Conservation (phyloP, 257 asterid species). For the Apocynum venetum region DNA sequence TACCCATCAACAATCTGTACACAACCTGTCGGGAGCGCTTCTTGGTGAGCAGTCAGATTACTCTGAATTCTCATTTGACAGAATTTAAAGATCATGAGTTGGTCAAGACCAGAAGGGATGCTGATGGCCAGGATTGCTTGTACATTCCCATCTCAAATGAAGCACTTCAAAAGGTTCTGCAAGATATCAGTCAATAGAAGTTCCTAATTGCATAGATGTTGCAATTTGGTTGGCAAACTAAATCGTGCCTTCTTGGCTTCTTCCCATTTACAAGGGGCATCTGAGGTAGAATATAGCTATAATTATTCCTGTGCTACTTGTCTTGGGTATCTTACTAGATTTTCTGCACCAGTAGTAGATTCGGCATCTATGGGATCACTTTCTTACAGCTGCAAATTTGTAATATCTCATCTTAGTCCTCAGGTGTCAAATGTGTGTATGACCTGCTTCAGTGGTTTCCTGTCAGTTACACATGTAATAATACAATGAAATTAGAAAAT, state of each 20-base stretch:
- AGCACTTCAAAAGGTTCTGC: constrained; percentile 69
- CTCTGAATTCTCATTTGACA: constrained; percentile 84
- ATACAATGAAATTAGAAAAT: too few relatives aligned
- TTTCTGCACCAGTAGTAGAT: background rate
- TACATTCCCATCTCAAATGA: constrained; percentile 70
- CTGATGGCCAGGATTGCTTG: constrained; percentile 86
- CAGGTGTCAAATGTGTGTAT: too few relatives aligned
- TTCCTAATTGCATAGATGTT: background rate
- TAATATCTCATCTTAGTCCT: too few relatives aligned
- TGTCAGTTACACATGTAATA: too few relatives aligned
- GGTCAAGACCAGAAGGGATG: constrained; percentile 69
- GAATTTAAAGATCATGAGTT: constrained; percentile 95
- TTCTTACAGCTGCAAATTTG: background rate
- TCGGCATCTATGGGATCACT: too few relatives aligned
- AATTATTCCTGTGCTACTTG: background rate
- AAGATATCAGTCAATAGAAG: constrained; percentile 54
- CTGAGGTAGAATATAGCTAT: background rate
- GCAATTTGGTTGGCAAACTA: background rate
- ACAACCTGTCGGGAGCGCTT: constrained; percentile 76
- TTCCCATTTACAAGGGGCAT: background rate
- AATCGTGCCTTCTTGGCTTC: background rate
- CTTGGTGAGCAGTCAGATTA: constrained; percentile 83
- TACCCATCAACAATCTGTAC: constrained; percentile 70
- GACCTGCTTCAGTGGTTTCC: too few relatives aligned
- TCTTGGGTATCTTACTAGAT: background rate